phyloP scores from a whole-genome alignment of 2,329 filamentous ascomycete species.

The Fusarium denticulatum region DNA sequence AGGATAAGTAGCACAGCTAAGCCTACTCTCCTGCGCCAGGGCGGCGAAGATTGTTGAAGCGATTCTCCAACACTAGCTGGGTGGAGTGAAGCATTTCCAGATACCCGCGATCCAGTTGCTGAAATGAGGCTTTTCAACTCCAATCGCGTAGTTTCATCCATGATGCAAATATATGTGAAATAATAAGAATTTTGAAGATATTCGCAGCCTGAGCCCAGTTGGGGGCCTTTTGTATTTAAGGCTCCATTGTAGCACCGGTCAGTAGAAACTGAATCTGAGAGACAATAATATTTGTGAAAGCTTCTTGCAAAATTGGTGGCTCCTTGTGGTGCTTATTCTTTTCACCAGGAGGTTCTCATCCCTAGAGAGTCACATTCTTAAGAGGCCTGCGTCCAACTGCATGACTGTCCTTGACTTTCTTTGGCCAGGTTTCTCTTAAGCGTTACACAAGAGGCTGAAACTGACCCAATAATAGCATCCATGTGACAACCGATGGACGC shows the following conservation, averaged over 20 bases:
- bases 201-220: too few species aligned
- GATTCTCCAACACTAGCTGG: not conserved
- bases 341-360: not conserved
- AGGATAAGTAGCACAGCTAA: not conserved
- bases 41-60: not conserved
- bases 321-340: not conserved
- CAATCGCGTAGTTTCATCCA: not conserved
- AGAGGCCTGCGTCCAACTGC: not conserved
- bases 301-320: fast-evolving
- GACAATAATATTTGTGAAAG: not conserved
- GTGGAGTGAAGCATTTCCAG: not conserved
- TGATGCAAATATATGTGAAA: not conserved
- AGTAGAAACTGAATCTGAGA: fast-evolving
- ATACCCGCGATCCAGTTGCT: fast-evolving
- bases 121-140: not conserved
- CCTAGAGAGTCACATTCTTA: not conserved
- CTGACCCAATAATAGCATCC: too few species aligned
- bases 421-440: not conserved
- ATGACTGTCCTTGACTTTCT: not conserved
- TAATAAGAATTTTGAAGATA: not conserved
- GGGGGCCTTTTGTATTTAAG: not conserved
- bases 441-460: not conserved
- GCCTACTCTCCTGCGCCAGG: not conserved
- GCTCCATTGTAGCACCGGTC: too few species aligned
- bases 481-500: not conserved